Base-by-base conservation (phyloP, 148 eudicot genomes). In the Rhododendron williamsianum region DNA sequence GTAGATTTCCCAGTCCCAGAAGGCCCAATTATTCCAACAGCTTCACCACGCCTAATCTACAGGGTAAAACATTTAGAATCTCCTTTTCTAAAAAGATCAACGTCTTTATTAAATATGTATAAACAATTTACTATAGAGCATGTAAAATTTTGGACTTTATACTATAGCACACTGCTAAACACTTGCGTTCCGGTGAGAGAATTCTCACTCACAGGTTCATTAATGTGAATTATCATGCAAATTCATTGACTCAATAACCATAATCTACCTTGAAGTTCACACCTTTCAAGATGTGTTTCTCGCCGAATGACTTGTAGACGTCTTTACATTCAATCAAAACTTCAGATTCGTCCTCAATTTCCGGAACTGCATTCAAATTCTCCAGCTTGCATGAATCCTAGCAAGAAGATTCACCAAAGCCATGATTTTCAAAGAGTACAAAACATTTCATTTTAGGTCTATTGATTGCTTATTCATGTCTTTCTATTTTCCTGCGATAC, bases 1-100 rank as follows among this genome's bases (percentile, higher is more conserved):
- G 98, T 96, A 84, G 98, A 96, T 89, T 96, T 96, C 69, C 98
- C 98, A n/a, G 98, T 96, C 86, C 98, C 98, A 87, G 98, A 96
- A 60, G 98, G 96, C 83, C 98, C 98, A 85, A 96, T 94, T 49
- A 96, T 96, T 86, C 98, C 98, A 88, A 96, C 94, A 78, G 98
- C 98, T 87, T 96, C 98, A 38, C 98, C 98, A 90, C 93, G 95
- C 87, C 98, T 92, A 89, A 96, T 94, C 98, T 96, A 88, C 84
- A 89, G 72, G 69, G 83, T 67, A 25, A 6, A 16, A 83, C 6
- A 67, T 11, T 52, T 81, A 30, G 23, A 21, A 56, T 10, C 36
- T 69, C 74, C 36, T 6, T 25, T 15, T 13, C 21, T 41, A 82
- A 43, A 30, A 69, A 4, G 18, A 25, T 69, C 36, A 12, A 69